phyloP scores from a whole-genome alignment of 768 basidiomycete species.

The Rhodotorula toruloides region DNA sequence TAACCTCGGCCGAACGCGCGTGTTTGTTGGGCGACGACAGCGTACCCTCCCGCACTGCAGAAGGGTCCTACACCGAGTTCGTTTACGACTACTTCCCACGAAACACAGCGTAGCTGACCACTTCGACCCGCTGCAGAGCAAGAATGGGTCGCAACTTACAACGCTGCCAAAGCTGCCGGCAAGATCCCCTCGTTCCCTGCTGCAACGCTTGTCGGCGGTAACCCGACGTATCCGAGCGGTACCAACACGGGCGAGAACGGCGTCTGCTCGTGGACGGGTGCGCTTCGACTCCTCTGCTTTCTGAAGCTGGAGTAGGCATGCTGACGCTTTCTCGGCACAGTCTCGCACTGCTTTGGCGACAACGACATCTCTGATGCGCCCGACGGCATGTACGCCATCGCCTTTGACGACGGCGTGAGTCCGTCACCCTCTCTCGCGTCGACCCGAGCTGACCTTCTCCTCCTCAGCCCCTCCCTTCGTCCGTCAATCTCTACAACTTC shows the following conservation, averaged over 20 bases:
- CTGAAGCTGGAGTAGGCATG: neutral
- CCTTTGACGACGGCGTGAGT: conserved; percentile 68
- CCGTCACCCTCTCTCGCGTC: neutral
- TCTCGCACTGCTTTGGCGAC: conserved; percentile 45
- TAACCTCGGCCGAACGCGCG: too few species aligned
- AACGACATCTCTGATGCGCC: conserved; percentile 76
- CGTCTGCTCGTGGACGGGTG: conserved; percentile 32
- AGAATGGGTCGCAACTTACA: conserved; percentile 67
- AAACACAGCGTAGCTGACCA: neutral
- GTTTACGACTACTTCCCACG: neutral
- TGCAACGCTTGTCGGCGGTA: conserved; percentile 49
- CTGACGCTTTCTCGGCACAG: neutral
- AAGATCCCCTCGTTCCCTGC: conserved; percentile 66
- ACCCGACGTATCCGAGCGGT: conserved; percentile 43
- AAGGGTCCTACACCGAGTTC: neutral
- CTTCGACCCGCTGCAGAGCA: neutral
- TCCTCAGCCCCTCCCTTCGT: conserved; percentile 51
- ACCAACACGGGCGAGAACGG: conserved; percentile 11
- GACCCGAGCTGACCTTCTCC: neutral
- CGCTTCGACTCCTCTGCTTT: neutral
- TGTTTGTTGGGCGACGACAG: too few species aligned
- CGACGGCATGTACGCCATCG: conserved; percentile 56
- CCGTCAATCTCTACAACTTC: conserved; percentile 58
- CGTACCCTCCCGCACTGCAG: neutral
- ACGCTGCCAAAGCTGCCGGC: conserved; percentile 61